Base-by-base conservation (phyloP, 345 rosid species). In the Heritiera fomes region DNA sequence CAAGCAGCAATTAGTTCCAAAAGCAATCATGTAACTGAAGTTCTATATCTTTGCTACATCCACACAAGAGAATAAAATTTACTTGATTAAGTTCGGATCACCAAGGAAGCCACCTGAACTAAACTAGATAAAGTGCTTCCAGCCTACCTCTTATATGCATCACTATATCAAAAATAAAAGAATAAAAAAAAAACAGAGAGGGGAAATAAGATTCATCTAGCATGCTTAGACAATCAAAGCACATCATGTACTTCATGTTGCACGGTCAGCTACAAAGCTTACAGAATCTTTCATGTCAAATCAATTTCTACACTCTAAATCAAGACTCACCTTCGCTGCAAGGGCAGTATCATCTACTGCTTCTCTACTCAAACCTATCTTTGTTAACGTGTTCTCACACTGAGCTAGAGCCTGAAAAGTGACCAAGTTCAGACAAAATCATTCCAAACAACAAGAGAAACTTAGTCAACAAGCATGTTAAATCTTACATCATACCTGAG, bases 281-380 rank as follows among this genome's bases (percentile, higher is more conserved):
- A 28, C 28, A 66, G 41, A 73, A 76, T 1, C 40, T 32, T 61
- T 46, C 55, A 71, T 60, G 34, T 7, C 41, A 74, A 20, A 38
- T 6, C 34, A 23, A 52, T 53, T 61, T 40, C 63, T 28, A 23
- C 30, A n/a, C 10, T 28, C 58, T 59, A 73, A 75, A 80, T 47
- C 18, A 56, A 71, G 77, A 30, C 71, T 73, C 79, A 94, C 99
- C 97, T 92, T 88, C 30, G 99, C 99, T 70, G 99, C 98, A 84
- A 98, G 98, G 65, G 99, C 99, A 65, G 99, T 96, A 82, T 96
- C 99, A 78, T 92, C 97, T 41, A 90, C 87, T 40, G 98, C 95
- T 91, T 92, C 98, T 85, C 95, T 90, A 62, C 92, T 90, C 86
- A 96, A 87, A 41, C 93, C 94, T 86, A 90, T 80, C 76, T 80